Evolutionary conservation across 306 rosid genomes (phyloP), one percentile per base, ranked within the genome.

Genomic region (Corylus avellana): DNA sequence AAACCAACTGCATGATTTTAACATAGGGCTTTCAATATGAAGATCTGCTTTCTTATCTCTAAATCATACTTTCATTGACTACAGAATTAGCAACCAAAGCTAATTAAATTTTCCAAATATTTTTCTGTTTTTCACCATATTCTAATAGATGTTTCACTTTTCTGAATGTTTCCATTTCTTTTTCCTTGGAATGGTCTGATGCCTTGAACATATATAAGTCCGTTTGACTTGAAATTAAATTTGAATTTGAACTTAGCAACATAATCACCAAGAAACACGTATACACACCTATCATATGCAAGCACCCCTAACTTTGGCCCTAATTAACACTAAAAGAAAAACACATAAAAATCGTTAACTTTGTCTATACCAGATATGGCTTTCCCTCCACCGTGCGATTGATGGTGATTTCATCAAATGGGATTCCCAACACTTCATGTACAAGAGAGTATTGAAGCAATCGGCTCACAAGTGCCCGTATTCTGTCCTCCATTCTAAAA

Each of bases 361-460:
- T 5, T 29, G 72, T n/a, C 39, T 73, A 50, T 88, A 90, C 96
- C 92, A 91, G 83, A 81, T 85, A 94, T 6, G 98, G 98, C 82
- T 94, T 94, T 48, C 97, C 97, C 79, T 94, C 89, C 37, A 69
- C 27, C 20, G 98, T 94, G 64, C 93, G 86, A 71, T 91, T 77
- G 37, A 94, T 92, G 81, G 84, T 39, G 70, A 92, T 88, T 63
- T 87, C 85, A 47, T 77, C 50, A 75, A 27, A 82, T 17, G 94
- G 93, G 77, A 89, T 87, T 59, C 81, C 80, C 81, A 88, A 22
- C 27, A 89, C 80, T 73, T 91, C 74, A 77, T 79, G 74, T 20
- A 90, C 77, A 46, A 94, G 94, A 55, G 85, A 90, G 48, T 94
- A 92, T 73, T 94, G 97, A 78, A 94, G 97, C 86, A 94, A 78